Base-by-base conservation (phyloP, 148 eudicot species). In the Arctostaphylos glauca region DNA sequence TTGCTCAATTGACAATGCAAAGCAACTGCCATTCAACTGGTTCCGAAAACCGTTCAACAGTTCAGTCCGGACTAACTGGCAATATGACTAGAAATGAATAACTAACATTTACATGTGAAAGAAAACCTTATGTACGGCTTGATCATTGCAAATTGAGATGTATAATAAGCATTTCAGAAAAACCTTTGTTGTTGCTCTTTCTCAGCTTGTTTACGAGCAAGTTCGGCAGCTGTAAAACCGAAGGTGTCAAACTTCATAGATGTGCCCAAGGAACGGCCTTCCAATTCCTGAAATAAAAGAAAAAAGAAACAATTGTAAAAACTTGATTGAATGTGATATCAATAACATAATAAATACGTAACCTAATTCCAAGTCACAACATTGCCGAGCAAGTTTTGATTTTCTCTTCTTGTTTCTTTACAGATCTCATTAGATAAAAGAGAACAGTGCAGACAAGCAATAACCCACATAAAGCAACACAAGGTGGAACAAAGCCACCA, bases 161-260 rank as follows among this genome's bases (percentile, higher is more conserved):
- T 50, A 55, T 25, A 56, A 53, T 50, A 80, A 78, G 84, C 53
- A 68, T 58, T 44, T 58, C 52, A 74, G 41, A 50, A 79, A 84
- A 54, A 96, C 99, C 99, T 93, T 87, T 93, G 88, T 62, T 89
- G 89, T 76, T 94, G 97, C 82, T 96, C 97, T 84, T 90, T 93
- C 82, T 94, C 99, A 72, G 88, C 93, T 86, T 96, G 92, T 84
- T 94, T 92, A 7, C 95, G 95, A 48, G 99, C 93, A 85, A 86
- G 86, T 83, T 93, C 99, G 62, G 94, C 92, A 48, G 98, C 97
- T 49, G 98, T 96, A 79, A 90, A 92, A 76, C 99, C 98, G 82
- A 96, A 96, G 21, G 98, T 96, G 85, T 96, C 99, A 72, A 94
- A 96, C 87, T 94, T 90, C 83, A 92, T 89, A 48, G 98, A 93